Base-by-base conservation (phyloP, 106 monocot species). In the Narthecium ossifragum region DNA sequence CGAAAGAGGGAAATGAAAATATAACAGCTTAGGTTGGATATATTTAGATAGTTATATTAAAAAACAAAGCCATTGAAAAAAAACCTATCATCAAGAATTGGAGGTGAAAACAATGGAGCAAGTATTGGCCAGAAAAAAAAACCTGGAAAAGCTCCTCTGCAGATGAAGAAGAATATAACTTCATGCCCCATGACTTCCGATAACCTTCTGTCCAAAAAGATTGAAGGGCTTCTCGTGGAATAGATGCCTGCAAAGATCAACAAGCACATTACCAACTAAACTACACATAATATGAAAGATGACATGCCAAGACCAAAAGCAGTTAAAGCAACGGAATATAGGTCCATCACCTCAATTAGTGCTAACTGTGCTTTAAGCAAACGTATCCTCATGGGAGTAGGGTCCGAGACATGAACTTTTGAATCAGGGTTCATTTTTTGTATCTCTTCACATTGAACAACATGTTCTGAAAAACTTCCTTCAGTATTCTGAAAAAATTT, bases 181-280 rank as follows among this genome's bases (percentile, higher is more conserved):
- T 92, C 38, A 76, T 53, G 54, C 79, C 81, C 98, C 91, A 99
- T 27, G 86, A 88, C 70, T 80, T 91, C 29, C 98, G 60, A 74
- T 80, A 88, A 6, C 73, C 70, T 8, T 91, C 91, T 2, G 91
- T 84, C 98, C 98, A 99, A 60, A 75, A 81, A 34, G 76, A 53
- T 60, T 84, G 81, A 76, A 99, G 86, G 60, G 98, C 87, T 63
- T 91, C 91, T 23, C 53, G 62, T 51, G 98, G 98, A 72, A 99
- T 70, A 2, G 85, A 91, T 9, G 69, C 98, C 98, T 99, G 64
- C 37, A 73, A 78, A 59, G 36, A 38, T 21, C 4, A 24, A 50
- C n/a, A 6, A 47, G 56, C 30, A 34, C 34, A 29, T 24, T n/a
- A 53, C 18, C 18, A 17, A 3, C 43, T 17, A 39, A 17, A 43